phyloP scores from a whole-genome alignment of 1,139 yeast species.

The Taphrina deformans region DNA sequence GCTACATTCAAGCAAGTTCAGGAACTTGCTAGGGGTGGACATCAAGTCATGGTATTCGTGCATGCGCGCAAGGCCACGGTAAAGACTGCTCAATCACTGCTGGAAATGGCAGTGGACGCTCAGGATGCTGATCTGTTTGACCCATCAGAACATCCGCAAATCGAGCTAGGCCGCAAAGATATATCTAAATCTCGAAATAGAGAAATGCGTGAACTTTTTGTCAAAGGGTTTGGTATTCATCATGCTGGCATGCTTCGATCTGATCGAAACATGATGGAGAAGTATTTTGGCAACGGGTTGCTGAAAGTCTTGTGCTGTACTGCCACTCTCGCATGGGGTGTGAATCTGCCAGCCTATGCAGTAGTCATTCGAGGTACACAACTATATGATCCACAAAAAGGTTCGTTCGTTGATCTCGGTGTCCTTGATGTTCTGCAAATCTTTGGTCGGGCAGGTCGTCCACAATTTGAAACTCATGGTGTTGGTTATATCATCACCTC shows the following conservation, averaged over 20 bases:
- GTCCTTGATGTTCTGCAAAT: conserved; percentile 96
- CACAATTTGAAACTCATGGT: conserved; percentile 90
- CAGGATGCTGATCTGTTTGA: conserved; percentile 61
- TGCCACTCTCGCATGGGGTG: conserved; percentile 99
- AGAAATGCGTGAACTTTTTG: conserved; percentile 79
- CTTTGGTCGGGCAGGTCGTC: conserved; percentile 99
- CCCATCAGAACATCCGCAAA: conserved; percentile 54
- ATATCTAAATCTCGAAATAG: conserved; percentile 71
- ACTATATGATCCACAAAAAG: conserved; percentile 89
- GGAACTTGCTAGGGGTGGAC: conserved; percentile 66
- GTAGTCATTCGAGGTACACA: conserved; percentile 96
- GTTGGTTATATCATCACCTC: conserved; percentile 89
- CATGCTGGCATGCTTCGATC: conserved; percentile 96
- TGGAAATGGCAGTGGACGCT: conserved; percentile 64
- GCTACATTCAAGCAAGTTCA: conserved; percentile 75
- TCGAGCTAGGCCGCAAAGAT: conserved; percentile 60
- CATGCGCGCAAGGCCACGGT: conserved; percentile 93
- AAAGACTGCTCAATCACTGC: conserved; percentile 73
- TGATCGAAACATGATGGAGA: conserved; percentile 87
- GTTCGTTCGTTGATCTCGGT: conserved; percentile 91
- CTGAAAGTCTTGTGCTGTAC: conserved; percentile 92
- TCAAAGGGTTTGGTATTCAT: conserved; percentile 84
- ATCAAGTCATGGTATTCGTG: conserved; percentile 95
- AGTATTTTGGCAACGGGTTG: conserved; percentile 80
- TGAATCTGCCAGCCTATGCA: conserved; percentile 95